phyloP scores from a whole-genome alignment of 176 grass and related monocot species.

The Paspalum notatum region DNA sequence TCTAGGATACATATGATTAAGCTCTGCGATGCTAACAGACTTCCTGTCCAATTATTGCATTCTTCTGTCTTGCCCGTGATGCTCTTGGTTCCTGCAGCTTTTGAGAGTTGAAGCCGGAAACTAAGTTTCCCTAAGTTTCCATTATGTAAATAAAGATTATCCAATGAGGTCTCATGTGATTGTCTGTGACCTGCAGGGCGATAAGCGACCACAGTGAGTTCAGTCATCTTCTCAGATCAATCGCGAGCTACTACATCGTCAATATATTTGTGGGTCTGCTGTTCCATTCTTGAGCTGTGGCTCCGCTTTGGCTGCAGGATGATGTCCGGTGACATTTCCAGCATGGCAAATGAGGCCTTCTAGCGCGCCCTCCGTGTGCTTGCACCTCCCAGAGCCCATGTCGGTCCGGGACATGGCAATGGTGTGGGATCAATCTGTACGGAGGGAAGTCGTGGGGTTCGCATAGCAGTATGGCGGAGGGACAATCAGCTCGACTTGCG shows the following conservation, averaged over 20 bases:
- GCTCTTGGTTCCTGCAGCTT: slow-evolving; percentile 5
- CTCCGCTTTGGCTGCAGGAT: too few relatives aligned
- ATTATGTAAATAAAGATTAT: not conserved
- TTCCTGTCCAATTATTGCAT: not conserved
- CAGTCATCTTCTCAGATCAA: not conserved
- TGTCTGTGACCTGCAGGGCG: not conserved
- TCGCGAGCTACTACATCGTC: not conserved
- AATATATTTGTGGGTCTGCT: not conserved
- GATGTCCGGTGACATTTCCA: not conserved
- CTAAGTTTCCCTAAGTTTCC: too few relatives aligned
- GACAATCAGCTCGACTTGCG: not conserved
- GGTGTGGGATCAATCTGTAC: slow-evolving; percentile 23
- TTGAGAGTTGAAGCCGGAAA: too few relatives aligned
- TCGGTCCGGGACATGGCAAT: slow-evolving; percentile 4
- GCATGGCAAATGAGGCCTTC: slow-evolving; percentile 16
- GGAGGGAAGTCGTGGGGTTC: not conserved
- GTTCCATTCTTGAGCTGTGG: not conserved
- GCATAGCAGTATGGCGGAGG: not conserved
- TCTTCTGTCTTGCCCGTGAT: not conserved
- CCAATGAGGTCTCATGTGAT: slow-evolving; percentile 36
- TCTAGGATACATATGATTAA: not conserved
- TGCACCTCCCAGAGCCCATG: not conserved
- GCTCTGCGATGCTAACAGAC: not conserved
- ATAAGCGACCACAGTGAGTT: not conserved
- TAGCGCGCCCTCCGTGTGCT: not conserved